A percentile compares a stretch with the other conserved stretches of the same genome.
Evolutionary conservation across 2,329 filamentous ascomycete species (phyloP).

Genomic region (Pseudogymnoascus sp.): DNA sequence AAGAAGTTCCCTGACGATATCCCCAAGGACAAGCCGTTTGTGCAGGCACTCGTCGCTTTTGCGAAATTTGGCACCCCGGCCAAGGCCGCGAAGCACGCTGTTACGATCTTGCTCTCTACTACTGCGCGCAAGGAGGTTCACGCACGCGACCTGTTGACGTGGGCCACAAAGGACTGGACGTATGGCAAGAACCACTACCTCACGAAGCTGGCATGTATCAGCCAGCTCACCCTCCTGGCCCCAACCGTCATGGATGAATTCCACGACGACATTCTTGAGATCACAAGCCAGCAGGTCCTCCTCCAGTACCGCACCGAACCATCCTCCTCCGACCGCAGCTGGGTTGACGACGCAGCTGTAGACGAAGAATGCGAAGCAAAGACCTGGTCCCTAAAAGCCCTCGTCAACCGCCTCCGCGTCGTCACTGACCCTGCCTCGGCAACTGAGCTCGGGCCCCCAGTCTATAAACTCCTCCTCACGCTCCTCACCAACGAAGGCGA

Average conservation of each 20-base stretch:
- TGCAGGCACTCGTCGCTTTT: constrained; percentile 73
- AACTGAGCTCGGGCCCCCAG: constrained; percentile 54
- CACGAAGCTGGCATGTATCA: constrained; percentile 62
- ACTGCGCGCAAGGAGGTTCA: constrained; percentile 74
- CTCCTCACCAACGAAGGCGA: constrained; percentile 72
- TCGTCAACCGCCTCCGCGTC: constrained; percentile 76
- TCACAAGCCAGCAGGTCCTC: constrained; percentile 68
- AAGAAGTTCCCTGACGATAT: constrained; percentile 79
- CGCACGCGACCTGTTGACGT: constrained; percentile 72
- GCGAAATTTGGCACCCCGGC: constrained; percentile 74
- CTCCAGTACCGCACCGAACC: constrained; percentile 60
- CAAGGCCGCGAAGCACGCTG: constrained; percentile 83
- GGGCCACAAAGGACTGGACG: constrained; percentile 64
- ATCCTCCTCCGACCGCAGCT: constrained; percentile 49
- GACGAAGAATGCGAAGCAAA: constrained; percentile 82
- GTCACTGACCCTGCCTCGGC: constrained; percentile 44
- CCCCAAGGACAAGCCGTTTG: constrained; percentile 71
- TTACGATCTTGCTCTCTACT: constrained; percentile 73
- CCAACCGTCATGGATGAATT: constrained; percentile 65
- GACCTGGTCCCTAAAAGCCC: constrained; percentile 70
- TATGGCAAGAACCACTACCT: constrained; percentile 70
- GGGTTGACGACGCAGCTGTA: constrained; percentile 59
- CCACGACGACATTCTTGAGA: constrained; percentile 69
- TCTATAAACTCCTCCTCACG: constrained; percentile 72
- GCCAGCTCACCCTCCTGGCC: constrained; percentile 68